Base-by-base conservation (phyloP, 192 early-diverging fungal genomes). In the Backusella psychrophila region DNA sequence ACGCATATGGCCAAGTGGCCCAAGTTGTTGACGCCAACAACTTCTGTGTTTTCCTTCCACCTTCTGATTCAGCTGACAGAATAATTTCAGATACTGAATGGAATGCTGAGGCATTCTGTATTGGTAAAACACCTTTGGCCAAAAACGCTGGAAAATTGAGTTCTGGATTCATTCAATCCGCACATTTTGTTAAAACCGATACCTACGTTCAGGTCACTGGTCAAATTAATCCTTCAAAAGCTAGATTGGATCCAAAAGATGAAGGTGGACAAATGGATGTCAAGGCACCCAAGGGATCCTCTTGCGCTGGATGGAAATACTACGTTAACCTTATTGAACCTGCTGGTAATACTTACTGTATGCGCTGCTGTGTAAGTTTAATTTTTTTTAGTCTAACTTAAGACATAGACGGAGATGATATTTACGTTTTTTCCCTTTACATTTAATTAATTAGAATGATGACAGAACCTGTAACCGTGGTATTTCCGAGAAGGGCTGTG, bases 271-370 rank as follows among this genome's bases (percentile, higher is more conserved):
- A 89, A 73, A 85, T 80, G 35, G 88, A 89, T 72, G 69, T 82
- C 34, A 74, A 69, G 17, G 83, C 86, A 17, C 86, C 86, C 35
- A 69, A 42, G 19, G 82, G 82, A 6, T 82, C 85, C 44, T 41
- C 75, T 12, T 88, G 87, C 71, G 78, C 83, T 49, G 82, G 80
- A 2, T 87, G 81, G 73, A 72, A 79, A 9, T 80, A 85, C 71
- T 89, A 81, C 76, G 88, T 89, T 21, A 83, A 87, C 69, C 78
- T 89, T 65, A 68, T 89, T 53, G 88, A 89, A 73, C 88, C 88
- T 72, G 71, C 82, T 31, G 38, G n/a, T 11, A 52, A 84, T 52
- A 71, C 69, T 66, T 89, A 82, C 75, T 89, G 88, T 81, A 83
- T 89, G 77, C 82, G 86, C 19, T 88, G 88, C 72, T 85, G 83